Evolutionary conservation across 2,329 filamentous ascomycete genomes (phyloP).

Genomic region (Claviceps monticola): DNA sequence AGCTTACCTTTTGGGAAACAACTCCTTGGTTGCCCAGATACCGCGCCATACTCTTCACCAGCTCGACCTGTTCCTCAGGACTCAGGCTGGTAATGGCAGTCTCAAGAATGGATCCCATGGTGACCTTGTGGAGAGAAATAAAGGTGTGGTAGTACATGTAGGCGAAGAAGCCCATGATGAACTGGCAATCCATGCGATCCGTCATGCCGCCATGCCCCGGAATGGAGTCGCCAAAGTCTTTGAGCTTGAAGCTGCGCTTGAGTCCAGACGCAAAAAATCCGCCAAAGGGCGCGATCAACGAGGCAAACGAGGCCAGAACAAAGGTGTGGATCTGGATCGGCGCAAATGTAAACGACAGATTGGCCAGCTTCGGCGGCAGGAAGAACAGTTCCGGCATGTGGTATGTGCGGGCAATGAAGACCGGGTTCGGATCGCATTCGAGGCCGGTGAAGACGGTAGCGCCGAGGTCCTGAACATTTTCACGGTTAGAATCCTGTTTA

Average conservation of each 20-base stretch:
- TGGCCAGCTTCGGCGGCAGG: slow-evolving; percentile 38
- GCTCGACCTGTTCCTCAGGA: slow-evolving; percentile 77
- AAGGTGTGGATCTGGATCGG: slow-evolving; percentile 93
- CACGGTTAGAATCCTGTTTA: neutral
- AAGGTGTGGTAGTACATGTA: slow-evolving; percentile 99
- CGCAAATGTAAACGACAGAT: slow-evolving; percentile 56
- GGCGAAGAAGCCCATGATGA: slow-evolving; percentile 98
- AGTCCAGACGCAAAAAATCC: slow-evolving; percentile 96
- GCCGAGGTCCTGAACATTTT: slow-evolving; percentile 52
- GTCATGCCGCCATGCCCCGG: slow-evolving; percentile 96
- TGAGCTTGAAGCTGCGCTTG: slow-evolving; percentile 99
- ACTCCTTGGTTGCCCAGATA: slow-evolving; percentile 53
- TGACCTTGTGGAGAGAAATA: slow-evolving; percentile 77
- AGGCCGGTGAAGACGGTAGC: slow-evolving; percentile 87
- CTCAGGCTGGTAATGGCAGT: slow-evolving; percentile 80
- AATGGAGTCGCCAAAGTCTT: slow-evolving; percentile 97
- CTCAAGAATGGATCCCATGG: slow-evolving; percentile 78
- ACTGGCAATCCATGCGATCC: slow-evolving; percentile 98
- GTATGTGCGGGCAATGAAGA: slow-evolving; percentile 70
- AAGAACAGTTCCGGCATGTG: slow-evolving; percentile 60
- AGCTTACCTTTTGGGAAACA: slow-evolving; percentile 17
- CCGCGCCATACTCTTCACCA: slow-evolving; percentile 49
- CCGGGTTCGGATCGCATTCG: slow-evolving; percentile 79
- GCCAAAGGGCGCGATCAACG: slow-evolving; percentile 90
- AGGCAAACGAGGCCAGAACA: slow-evolving; percentile 83